A percentile compares a stretch with the other conserved stretches of the same genome.
phyloP scores from a whole-genome alignment of 108 stramenopile genomes.

The Tribonema minus region DNA sequence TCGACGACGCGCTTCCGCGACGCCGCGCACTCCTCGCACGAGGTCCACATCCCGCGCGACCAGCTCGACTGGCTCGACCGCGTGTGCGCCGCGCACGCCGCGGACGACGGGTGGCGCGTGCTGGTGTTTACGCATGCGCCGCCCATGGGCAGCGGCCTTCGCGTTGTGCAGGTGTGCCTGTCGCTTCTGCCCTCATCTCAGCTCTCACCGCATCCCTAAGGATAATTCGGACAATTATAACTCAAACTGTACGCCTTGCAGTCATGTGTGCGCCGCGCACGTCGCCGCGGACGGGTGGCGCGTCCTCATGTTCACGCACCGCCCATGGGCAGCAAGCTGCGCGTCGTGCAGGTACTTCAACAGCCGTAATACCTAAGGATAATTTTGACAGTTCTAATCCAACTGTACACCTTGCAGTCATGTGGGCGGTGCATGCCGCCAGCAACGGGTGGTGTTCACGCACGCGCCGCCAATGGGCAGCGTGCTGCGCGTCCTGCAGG shows the following conservation, averaged over 20 bases:
- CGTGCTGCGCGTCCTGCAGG: constrained; percentile 79
- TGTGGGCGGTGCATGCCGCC: constrained; percentile 63
- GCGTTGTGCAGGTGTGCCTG: constrained; percentile 68
- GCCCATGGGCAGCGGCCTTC: constrained; percentile 73
- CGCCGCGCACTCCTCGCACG: constrained; percentile 79
- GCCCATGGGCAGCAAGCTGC: constrained; percentile 72
- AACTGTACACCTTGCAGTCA: not conserved
- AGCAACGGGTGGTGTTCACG: constrained; percentile 84
- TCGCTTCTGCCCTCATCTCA: not conserved
- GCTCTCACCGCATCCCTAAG: no score
- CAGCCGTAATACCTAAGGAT: no score
- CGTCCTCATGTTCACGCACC: constrained; percentile 87
- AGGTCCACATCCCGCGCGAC: constrained; percentile 76
- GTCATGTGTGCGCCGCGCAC: constrained; percentile 59
- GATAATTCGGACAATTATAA: no score
- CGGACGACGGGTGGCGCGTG: constrained; percentile 81
- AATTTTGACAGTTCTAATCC: no score
- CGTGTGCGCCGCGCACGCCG: constrained; percentile 62
- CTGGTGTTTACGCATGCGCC: constrained; percentile 91
- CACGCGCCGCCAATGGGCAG: constrained; percentile 86
- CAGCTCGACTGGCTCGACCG: constrained; percentile 87
- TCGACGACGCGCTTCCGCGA: constrained; percentile 75
- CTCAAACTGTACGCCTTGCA: not conserved
- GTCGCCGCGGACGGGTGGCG: constrained; percentile 80
- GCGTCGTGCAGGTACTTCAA: constrained; percentile 87